Base-by-base conservation (phyloP, 202 grass and related monocot species). In the Elaeis oleifera region DNA sequence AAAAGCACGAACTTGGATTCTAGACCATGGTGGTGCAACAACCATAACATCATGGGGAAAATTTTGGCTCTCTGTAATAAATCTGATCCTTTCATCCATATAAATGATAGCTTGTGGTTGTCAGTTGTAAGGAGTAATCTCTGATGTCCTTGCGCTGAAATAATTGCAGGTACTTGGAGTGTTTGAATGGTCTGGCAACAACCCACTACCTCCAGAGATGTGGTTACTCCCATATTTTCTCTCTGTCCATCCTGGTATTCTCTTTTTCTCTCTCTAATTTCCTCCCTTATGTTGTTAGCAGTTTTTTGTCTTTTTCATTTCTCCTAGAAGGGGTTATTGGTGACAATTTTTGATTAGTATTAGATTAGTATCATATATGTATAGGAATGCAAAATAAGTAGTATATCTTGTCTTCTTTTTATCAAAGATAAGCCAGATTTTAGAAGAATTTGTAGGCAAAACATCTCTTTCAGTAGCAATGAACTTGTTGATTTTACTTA, bases 181-280 rank as follows among this genome's bases (percentile, higher is more conserved):
- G 54, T 99, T 99, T 94, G 85, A 99, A 58, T 94, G 94, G 94
- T 87, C 82, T 65, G 94, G 88, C 59, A 99, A 99, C 62, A 97
- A 97, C 61, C 92, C 92, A 53, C 57, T 97, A 70, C 92, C 84
- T 9, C 92, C 92, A 64, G 92, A 97, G 83, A 69, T 84, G 81
- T 97, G 92, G 88, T 54, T 97, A 65, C 58, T 97, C 19, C 88
- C 92, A 24, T 92, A 92, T 75, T n/a, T 53, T 54, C 74, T 96
- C 15, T 87, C 92, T 23, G 58, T 96, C 67, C 92, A 96, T 72
- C 92, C 92, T 65, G 90, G 90, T 95, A 27, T 5, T 36, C 20
- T 55, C 51, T 54, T 9, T 67, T 7, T 67, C 18, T 51, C 17
- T 16, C 9, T 16, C 23, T 67, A 64, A 22, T 55, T 19, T 8